Conservation (phyloP, 1,284 basidiomycete species). For the Volvariella volvacea region DNA sequence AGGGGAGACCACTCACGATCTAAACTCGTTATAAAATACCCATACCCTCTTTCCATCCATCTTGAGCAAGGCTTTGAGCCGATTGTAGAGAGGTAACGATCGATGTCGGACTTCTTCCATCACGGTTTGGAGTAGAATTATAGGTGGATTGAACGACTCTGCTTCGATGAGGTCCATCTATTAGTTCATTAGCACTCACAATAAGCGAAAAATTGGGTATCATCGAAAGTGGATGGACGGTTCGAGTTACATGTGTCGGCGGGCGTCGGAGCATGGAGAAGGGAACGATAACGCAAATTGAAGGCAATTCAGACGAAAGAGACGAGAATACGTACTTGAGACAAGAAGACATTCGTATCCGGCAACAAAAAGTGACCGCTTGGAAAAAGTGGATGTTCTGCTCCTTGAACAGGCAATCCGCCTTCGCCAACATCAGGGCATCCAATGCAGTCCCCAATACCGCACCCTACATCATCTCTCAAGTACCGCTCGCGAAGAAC, state of each 20-base stretch:
- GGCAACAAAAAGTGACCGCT: constrained; percentile 82
- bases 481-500: constrained; percentile 95
- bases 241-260: no score
- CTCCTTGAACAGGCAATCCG: constrained; percentile 45
- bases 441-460: constrained; percentile 64
- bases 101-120: constrained; percentile 95
- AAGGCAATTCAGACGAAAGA: no score
- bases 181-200: constrained; percentile 1
- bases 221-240: no score
- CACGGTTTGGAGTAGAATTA: constrained; percentile 93
- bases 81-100: constrained; percentile 89
- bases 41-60: constrained; percentile 78
- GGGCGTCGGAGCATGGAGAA: no score
- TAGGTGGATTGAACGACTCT: constrained; percentile 63
- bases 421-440: constrained; percentile 39
- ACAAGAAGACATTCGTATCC: constrained; percentile 94
- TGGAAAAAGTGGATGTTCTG: constrained; percentile 46
- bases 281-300: no score
- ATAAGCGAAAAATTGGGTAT: not conserved
- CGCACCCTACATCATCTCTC: constrained; percentile 90
- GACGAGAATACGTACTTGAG: constrained; percentile 54
- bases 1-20: constrained; percentile 45
- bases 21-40: constrained; percentile 91
- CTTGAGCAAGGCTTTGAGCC: constrained; percentile 75
- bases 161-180: constrained; percentile 93